phyloP scores from a whole-genome alignment of 2,329 filamentous ascomycete genomes.

The Xylariaceae sp. region DNA sequence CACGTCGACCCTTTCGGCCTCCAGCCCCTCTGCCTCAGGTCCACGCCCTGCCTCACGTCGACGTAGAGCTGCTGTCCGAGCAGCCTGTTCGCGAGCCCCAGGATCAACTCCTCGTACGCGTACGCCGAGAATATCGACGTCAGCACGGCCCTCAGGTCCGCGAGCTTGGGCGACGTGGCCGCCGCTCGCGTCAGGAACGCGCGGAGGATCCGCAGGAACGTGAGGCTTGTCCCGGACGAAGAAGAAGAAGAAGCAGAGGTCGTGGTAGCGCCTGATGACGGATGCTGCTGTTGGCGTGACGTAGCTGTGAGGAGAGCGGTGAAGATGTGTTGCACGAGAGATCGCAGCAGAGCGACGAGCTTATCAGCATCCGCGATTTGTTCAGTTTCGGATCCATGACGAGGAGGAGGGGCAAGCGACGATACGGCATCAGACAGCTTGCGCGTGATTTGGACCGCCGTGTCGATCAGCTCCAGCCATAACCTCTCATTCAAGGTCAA shows the following conservation, averaged over 20 bases:
- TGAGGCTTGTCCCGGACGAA: slow-evolving; percentile 51
- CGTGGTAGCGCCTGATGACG: no score
- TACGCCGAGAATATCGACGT: slow-evolving; percentile 91
- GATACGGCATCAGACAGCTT: slow-evolving; percentile 55
- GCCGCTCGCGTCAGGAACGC: slow-evolving; percentile 83
- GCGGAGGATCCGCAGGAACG: slow-evolving; percentile 83
- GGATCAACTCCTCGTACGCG: slow-evolving; percentile 86
- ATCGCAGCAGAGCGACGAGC: slow-evolving; percentile 63
- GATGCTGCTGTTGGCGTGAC: slow-evolving; percentile 43
- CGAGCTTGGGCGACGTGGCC: slow-evolving; percentile 74
- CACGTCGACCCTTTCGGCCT: slow-evolving; percentile 80
- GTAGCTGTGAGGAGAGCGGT: slow-evolving; percentile 77
- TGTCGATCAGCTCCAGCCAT: slow-evolving; percentile 58
- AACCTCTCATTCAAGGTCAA: slow-evolving; percentile 51
- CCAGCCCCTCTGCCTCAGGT: slow-evolving; percentile 80
- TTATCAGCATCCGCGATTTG: slow-evolving; percentile 49
- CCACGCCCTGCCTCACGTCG: slow-evolving; percentile 68
- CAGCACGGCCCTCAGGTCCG: slow-evolving; percentile 79
- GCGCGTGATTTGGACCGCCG: slow-evolving; percentile 58
- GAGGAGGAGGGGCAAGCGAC: no score
- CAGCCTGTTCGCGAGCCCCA: slow-evolving; percentile 77
- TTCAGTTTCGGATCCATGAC: no score
- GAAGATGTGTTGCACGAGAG: slow-evolving; percentile 83
- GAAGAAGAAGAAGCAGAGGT: slow-evolving; percentile 34
- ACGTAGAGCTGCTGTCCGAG: slow-evolving; percentile 85